Conservation (phyloP, 192 early-diverging fungal species). For the Radiomyces spectabilis region DNA sequence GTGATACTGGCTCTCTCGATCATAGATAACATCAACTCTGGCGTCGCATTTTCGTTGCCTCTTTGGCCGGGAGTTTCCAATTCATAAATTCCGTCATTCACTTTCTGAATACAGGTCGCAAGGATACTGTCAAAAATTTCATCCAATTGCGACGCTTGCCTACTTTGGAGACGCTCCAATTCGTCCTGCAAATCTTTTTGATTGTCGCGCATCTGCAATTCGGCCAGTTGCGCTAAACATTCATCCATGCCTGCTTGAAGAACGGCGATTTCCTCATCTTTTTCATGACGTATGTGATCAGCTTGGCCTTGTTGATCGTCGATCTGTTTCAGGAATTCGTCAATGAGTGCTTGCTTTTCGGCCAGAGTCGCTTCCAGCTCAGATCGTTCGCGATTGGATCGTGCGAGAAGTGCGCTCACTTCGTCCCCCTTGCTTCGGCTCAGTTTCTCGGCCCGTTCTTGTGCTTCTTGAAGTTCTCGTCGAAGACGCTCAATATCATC, state of each 20-base stretch:
- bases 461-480: conserved; percentile 70
- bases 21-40: conserved; percentile 85
- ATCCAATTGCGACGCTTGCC: conserved; percentile 59
- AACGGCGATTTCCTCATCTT: conserved; percentile 74
- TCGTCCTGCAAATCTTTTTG: conserved; percentile 50
- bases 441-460: conserved; percentile 70
- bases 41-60: conserved; percentile 81
- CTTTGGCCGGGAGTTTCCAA: conserved; percentile 70
- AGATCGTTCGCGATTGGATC: conserved; percentile 77
- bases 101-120: conserved; percentile 74
- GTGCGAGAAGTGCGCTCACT: conserved; percentile 67
- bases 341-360: conserved; percentile 25
- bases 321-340: conserved; percentile 28
- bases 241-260: conserved; percentile 77
- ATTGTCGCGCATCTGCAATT: conserved; percentile 39
- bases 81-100: conserved; percentile 85
- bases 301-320: conserved; percentile 25
- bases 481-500: conserved; percentile 79
- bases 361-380: conserved; percentile 62
- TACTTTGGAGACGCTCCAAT: conserved; percentile 51
- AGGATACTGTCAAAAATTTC: conserved; percentile 83
- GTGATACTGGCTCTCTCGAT: conserved; percentile 75
- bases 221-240: conserved; percentile 61
- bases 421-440: conserved; percentile 75
- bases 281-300: conserved; percentile 36